Evolutionary conservation across 805 yeast species (phyloP), one percentile per base, ranked within the genome.

Genomic region (Schwanniomyces polymorphus): DNA sequence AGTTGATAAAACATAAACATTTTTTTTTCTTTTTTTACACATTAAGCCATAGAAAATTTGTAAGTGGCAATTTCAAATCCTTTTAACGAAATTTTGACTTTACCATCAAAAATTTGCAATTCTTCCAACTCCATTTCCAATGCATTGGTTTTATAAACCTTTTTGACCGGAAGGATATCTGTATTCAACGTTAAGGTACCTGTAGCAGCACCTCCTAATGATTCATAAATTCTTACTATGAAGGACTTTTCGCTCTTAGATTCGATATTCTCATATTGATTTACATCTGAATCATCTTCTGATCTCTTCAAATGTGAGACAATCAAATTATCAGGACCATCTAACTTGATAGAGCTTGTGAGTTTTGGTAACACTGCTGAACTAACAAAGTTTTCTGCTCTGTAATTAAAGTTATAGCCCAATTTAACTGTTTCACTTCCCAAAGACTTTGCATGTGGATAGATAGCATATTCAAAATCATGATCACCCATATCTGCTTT

Each of bases 401-500:
- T 64, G 63, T 82, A 85, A 67, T 94, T 94, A 74, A 90, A 89
- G 61, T 86, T 86, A 68, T 85, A 81, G 0, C 89, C 97, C 40
- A 85, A 76, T 49, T 80, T 79, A 11, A 92, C 91, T 2, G 90
- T 83, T 21, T 81, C 81, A 1, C 76, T 62, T 8, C 81, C 75
- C 42, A 92, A 70, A 0, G 78, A 67, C 3, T 96, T 97, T 17
- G 60, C 56, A 64, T 92, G 99, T 4, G 98, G 97, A 48, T 81
- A 79, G 31, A 92, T 67, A 0, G 95, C 95, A 66, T 91, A 94
- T 51, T 82, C 82, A 70, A 94, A 87, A 47, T 72, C 74, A 65
- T 92, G 99, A 16, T 70, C 61, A 2, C 97, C 98, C 88, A 94
- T 90, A 64, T 92, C 99, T 7, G 98, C 97, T 61, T 82, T 77